These are phyloP conservation scores for Coemansia sp. DNA, from an alignment of 192 early-diverging fungal genomes.

Conservation along the genomic window DNA sequence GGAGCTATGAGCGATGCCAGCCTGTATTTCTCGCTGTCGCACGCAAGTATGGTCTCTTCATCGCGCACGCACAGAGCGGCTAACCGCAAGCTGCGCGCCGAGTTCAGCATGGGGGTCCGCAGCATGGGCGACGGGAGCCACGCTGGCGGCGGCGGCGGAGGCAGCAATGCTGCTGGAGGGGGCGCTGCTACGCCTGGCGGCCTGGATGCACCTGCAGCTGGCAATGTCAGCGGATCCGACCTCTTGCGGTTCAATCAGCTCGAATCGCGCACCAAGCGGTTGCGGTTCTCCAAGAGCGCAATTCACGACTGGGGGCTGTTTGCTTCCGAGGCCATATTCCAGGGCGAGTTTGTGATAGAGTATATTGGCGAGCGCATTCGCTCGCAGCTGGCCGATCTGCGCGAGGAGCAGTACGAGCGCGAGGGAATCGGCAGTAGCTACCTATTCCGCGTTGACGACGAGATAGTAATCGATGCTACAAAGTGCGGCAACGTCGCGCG, in stretches of 20 bases:
- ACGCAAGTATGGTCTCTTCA: slow-evolving; percentile 52
- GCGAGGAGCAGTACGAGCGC: slow-evolving; percentile 93
- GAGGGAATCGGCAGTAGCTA: slow-evolving; percentile 94
- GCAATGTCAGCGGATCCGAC: slow-evolving; percentile 59
- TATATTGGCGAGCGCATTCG: slow-evolving; percentile 98
- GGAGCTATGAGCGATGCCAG: slow-evolving; percentile 26
- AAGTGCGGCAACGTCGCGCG: slow-evolving; percentile 96
- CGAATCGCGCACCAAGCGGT: slow-evolving; percentile 86
- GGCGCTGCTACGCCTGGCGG: slow-evolving; percentile 3
- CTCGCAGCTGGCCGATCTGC: slow-evolving; percentile 91
- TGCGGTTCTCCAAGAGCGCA: slow-evolving; percentile 88
- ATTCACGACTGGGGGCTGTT: slow-evolving; percentile 99
- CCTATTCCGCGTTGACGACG: slow-evolving; percentile 95
- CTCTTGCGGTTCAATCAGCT: slow-evolving; percentile 92
- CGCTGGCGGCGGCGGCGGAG: slow-evolving; percentile 17
- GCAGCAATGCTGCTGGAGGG: slow-evolving; percentile 19
- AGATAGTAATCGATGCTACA: slow-evolving; percentile 97
- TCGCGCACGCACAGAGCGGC: slow-evolving; percentile 72
- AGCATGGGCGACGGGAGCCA: slow-evolving; percentile 40
- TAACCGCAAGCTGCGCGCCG: slow-evolving; percentile 61
- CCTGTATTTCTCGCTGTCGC: slow-evolving; percentile 43
- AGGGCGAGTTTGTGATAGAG: slow-evolving; percentile 96
- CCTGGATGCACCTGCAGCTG: background rate
- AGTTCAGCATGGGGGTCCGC: slow-evolving; percentile 66
- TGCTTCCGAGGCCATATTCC: slow-evolving; percentile 92